Evolutionary conservation across 1,284 basidiomycete genomes (phyloP).

Genomic region (Ganoderma multipileum): DNA sequence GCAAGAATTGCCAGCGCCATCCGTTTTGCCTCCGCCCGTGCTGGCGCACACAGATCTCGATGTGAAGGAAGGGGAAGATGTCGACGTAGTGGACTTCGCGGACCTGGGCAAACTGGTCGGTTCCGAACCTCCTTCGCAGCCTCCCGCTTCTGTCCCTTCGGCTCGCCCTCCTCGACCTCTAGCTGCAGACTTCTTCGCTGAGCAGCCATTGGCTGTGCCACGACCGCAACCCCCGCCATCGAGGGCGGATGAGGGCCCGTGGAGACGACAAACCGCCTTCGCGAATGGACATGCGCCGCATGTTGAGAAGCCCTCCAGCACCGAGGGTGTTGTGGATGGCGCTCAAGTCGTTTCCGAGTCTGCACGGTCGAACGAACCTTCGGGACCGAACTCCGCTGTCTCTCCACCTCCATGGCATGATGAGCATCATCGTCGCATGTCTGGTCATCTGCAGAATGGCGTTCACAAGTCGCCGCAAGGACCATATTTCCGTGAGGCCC

Average conservation of each 20-base stretch:
- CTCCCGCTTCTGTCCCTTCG: slow-evolving; percentile 13
- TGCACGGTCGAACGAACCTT: neutral
- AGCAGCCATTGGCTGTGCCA: slow-evolving; percentile 36
- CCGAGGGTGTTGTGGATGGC: neutral
- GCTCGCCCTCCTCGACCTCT: slow-evolving; percentile 51
- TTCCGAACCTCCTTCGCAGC: slow-evolving; percentile 40
- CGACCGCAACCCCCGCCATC: slow-evolving; percentile 29
- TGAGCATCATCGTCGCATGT: slow-evolving; percentile 25
- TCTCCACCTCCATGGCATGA: slow-evolving; percentile 15
- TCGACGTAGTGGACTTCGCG: slow-evolving; percentile 80
- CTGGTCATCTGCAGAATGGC: slow-evolving; percentile 25
- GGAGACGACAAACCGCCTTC: slow-evolving; percentile 46
- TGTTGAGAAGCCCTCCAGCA: neutral
- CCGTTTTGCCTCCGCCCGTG: slow-evolving; percentile 39
- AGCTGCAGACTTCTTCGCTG: slow-evolving; percentile 76
- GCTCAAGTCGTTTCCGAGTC: neutral
- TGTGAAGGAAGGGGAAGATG: slow-evolving; percentile 59
- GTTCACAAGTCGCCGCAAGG: slow-evolving; percentile 40
- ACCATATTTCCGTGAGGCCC: slow-evolving; percentile 64
- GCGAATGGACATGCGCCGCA: neutral
- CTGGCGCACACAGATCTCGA: slow-evolving; percentile 56
- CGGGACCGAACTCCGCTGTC: neutral
- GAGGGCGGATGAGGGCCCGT: slow-evolving; percentile 46
- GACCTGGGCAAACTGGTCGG: slow-evolving; percentile 76
- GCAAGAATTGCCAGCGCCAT: slow-evolving; percentile 21